Evolutionary conservation across 1,139 yeast genomes (phyloP), one percentile per base, ranked within the genome.

Genomic region (Diutina scorzettiae): DNA sequence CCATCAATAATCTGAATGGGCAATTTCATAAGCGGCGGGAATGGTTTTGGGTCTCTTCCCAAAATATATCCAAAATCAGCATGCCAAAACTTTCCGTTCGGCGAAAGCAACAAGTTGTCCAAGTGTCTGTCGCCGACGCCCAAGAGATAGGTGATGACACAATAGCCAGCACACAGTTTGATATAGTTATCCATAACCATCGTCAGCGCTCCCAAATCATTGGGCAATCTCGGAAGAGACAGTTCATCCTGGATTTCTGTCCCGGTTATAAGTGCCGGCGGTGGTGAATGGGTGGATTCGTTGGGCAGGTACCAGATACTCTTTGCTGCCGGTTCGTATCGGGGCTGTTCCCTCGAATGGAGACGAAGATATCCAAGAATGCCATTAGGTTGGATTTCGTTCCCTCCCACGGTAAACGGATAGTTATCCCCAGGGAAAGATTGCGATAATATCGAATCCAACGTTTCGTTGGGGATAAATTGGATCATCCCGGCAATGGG

Each of bases 41-140:
- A 93, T 8, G 97, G 97, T 56, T 93, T 93, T 2, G 98, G 99
- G 56, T 93, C 98, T 43, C 91, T 79, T 1, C 99, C 98, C 43
- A 93, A 64, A 42, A 93, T 89, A 56, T 91, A 93, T 0, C 99
- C 99, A 60, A 86, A 93, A 61, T 93, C 99, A 2, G 96, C 97
- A 60, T 87, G 96, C 76, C 93, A 86, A 55, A 87, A 87, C 55
- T 81, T 86, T 2, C 85, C 96, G 57, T 82, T 83, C 23, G 62
- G 65, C 5, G 79, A 71, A 9, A 75, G 56, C 32, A 93, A 66
- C 47, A 93, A 64, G 54, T 93, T 93, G 53, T 93, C 99, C 47
- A 93, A 66, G 63, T 93, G 99, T 43, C 99, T 72, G 60, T 93
- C 98, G 17, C 99, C 99, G 9, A 93, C 96, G 3, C 98, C 98